A percentile compares a stretch with the other conserved stretches of the same genome.
phyloP scores from a whole-genome alignment of 73 alveolate species.

The Breviolum minutum region DNA sequence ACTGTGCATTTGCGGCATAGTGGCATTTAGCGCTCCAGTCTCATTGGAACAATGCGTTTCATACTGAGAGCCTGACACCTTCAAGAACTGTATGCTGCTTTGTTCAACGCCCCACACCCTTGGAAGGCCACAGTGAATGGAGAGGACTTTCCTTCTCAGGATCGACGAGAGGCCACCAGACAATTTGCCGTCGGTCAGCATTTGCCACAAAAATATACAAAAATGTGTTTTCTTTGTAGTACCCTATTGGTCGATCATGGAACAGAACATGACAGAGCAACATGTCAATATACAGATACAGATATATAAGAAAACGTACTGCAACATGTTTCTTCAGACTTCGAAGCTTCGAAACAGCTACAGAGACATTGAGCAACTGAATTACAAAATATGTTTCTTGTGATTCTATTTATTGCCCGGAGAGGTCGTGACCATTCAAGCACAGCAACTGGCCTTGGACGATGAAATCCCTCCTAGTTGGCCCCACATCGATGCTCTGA shows the following conservation, averaged over 20 bases:
- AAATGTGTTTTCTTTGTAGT: no score
- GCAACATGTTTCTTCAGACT: no score
- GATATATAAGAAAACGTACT: no score
- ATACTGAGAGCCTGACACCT: neutral
- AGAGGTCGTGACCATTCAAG: constrained; percentile 56
- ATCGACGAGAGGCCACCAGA: constrained; percentile 33
- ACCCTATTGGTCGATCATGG: no score
- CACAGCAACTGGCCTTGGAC: constrained; percentile 51
- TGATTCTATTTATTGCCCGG: neutral
- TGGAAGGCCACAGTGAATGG: constrained; percentile 61
- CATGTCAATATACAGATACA: no score
- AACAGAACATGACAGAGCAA: no score
- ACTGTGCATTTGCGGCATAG: no score
- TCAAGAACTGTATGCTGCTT: neutral
- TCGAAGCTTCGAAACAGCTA: no score
- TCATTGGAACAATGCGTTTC: neutral
- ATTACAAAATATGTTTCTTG: no score
- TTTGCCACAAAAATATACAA: no score
- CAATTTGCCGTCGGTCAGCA: neutral
- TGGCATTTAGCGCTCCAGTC: neutral
- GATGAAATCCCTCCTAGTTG: constrained; percentile 49
- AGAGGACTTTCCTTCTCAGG: constrained; percentile 70
- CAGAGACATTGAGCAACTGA: no score
- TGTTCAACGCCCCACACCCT: neutral
- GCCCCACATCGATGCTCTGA: constrained; percentile 66